Conservation (phyloP, 202 grass and related monocot species). For the Carex sylvatica region DNA sequence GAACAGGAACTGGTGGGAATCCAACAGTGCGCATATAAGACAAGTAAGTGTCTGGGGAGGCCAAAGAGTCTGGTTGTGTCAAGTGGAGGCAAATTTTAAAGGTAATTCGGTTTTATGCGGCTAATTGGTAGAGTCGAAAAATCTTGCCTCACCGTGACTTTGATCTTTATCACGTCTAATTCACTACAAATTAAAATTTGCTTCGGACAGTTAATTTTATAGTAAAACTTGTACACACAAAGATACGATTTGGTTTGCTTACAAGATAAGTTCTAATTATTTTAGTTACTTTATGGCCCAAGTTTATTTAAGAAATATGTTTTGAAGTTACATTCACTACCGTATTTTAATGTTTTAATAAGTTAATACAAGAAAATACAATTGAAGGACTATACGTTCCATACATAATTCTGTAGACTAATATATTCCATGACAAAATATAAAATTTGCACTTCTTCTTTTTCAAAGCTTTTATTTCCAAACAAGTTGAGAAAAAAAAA, state of each 20-base stretch:
- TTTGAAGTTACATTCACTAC: not conserved
- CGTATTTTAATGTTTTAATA: not conserved
- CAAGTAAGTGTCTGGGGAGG: conserved; percentile 12
- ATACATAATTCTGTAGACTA: not conserved
- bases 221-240: not conserved
- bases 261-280: not conserved
- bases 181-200: not conserved
- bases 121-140: too few species aligned
- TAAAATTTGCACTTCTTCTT: not conserved
- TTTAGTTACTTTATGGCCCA: not conserved
- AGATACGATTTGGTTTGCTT: not conserved
- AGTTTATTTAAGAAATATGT: not conserved
- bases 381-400: not conserved
- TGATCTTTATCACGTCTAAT: not conserved
- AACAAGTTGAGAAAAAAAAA: not conserved
- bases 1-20: not conserved
- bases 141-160: too few species aligned
- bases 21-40: conserved; percentile 11
- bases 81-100: conserved; percentile 20
- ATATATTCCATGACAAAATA: not conserved
- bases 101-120: not conserved
- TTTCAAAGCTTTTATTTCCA: too few species aligned
- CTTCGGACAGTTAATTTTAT: not conserved
- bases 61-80: conserved; percentile 2
- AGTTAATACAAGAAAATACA: not conserved